Conservation (phyloP, 2,329 filamentous ascomycete species). For the Paraconiothyrium brasiliense region DNA sequence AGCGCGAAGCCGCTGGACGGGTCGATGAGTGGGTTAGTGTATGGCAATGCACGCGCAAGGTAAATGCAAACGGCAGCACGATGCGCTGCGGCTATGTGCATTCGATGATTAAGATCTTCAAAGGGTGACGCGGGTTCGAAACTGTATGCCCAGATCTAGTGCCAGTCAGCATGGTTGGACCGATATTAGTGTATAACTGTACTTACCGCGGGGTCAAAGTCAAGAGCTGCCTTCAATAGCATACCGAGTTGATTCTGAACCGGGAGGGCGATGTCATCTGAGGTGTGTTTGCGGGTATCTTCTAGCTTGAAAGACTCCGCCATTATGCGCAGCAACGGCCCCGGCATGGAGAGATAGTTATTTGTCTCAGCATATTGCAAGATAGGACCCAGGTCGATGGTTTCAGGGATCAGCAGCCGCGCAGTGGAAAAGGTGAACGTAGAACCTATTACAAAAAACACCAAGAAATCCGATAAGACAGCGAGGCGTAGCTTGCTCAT, state of each 20-base stretch:
- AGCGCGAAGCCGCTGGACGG: constrained; percentile 49
- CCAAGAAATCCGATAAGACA: constrained; percentile 48
- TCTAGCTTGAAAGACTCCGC: constrained; percentile 47
- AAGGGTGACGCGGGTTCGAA: constrained; percentile 45
- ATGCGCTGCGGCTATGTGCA: constrained; percentile 50
- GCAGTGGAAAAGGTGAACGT: constrained; percentile 42
- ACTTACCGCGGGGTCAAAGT: constrained; percentile 39
- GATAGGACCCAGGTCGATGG: constrained; percentile 44
- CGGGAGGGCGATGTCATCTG: constrained; percentile 21
- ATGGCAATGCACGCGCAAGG: constrained; percentile 44
- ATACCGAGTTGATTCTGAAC: constrained; percentile 38
- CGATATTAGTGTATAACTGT: not conserved
- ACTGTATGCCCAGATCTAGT: constrained; percentile 36
- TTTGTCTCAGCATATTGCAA: constrained; percentile 52
- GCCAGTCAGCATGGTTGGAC: not conserved
- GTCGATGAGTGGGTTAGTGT: constrained; percentile 51
- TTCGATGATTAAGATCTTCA: constrained; percentile 46
- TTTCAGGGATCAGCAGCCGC: constrained; percentile 40
- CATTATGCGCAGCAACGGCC: constrained; percentile 48
- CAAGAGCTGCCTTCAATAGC: constrained; percentile 37
- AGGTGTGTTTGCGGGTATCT: constrained; percentile 29
- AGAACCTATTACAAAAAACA: constrained; percentile 48
- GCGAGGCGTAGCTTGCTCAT: constrained; percentile 46
- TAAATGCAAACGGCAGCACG: constrained; percentile 53
- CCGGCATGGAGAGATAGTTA: constrained; percentile 51